Conservation (phyloP, 768 basidiomycete genomes). For the Lentinula sp. region DNA sequence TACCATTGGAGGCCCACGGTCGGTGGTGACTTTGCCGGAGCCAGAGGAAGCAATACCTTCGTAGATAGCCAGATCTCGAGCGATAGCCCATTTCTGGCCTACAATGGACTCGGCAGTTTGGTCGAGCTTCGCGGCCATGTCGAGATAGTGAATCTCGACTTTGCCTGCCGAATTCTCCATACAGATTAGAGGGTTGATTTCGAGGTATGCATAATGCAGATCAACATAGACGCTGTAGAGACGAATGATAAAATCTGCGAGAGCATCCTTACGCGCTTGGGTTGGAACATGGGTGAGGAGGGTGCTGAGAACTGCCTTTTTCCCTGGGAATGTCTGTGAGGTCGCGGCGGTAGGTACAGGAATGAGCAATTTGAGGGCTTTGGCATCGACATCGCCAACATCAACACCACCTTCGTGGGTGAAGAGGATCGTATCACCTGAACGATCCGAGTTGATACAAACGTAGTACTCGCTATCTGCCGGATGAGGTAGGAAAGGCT, state of each 20-base stretch:
- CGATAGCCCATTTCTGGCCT: constrained; percentile 98
- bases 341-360: constrained; percentile 47
- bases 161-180: constrained; percentile 41
- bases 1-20: constrained; percentile 96
- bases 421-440: constrained; percentile 96
- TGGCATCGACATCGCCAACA: constrained; percentile 96
- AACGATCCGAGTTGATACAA: constrained; percentile 92
- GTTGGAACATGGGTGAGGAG: constrained; percentile 79
- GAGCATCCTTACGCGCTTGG: constrained; percentile 78
- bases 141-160: constrained; percentile 88
- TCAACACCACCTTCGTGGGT: constrained; percentile 99
- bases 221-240: constrained; percentile 98
- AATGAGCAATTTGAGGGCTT: constrained; percentile 85
- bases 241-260: constrained; percentile 90
- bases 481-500: constrained; percentile 97
- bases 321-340: constrained; percentile 68
- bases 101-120: constrained; percentile 98
- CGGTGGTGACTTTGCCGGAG: constrained; percentile 59
- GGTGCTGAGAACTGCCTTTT: constrained; percentile 63
- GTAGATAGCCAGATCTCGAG: constrained; percentile 77
- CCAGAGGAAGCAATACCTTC: constrained; percentile 39
- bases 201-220: constrained; percentile 98
- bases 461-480: constrained; percentile 96
- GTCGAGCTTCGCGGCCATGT: constrained; percentile 99
- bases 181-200: constrained; percentile 97